Conservation (phyloP, 2,329 filamentous ascomycete genomes). For the Fusarium sarcochroum region DNA sequence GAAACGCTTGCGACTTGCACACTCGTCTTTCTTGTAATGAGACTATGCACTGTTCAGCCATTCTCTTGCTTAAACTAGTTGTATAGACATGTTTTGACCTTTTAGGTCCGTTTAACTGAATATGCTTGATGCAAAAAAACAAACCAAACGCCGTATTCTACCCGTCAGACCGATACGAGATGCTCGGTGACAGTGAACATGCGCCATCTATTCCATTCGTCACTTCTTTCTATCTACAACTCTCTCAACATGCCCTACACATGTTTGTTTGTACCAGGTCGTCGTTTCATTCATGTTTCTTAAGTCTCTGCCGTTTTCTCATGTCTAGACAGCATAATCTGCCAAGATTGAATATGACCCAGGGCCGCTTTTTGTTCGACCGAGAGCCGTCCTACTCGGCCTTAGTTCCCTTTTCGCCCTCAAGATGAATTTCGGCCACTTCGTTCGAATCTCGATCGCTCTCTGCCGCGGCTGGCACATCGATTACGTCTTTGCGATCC, state of each 20-base stretch:
- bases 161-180: slow-evolving; percentile 22
- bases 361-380: slow-evolving; percentile 25
- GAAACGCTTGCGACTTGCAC: too few species aligned
- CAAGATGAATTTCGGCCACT: slow-evolving; percentile 65
- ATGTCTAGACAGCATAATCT: slow-evolving; percentile 27
- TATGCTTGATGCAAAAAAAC: slow-evolving; percentile 35
- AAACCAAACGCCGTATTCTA: slow-evolving; percentile 36
- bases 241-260: slow-evolving; percentile 34
- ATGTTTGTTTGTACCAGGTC: slow-evolving; percentile 16
- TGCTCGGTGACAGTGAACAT: slow-evolving; percentile 14
- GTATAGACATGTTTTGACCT: slow-evolving; percentile 18
- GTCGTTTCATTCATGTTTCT: slow-evolving; percentile 31
- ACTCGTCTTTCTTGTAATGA: not conserved
- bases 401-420: slow-evolving; percentile 54
- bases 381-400: slow-evolving; percentile 40
- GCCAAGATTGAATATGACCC: slow-evolving; percentile 21
- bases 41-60: slow-evolving; percentile 27
- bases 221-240: slow-evolving; percentile 40
- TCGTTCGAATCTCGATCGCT: slow-evolving; percentile 59
- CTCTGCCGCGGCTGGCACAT: slow-evolving; percentile 55
- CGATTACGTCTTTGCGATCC: slow-evolving; percentile 56
- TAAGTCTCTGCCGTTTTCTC: slow-evolving; percentile 30
- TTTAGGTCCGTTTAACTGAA: slow-evolving; percentile 22
- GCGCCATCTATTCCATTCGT: slow-evolving; percentile 37
- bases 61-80: slow-evolving; percentile 22